Base-by-base conservation (phyloP, 1,139 yeast genomes). In the Trichomonascaceae sp. region DNA sequence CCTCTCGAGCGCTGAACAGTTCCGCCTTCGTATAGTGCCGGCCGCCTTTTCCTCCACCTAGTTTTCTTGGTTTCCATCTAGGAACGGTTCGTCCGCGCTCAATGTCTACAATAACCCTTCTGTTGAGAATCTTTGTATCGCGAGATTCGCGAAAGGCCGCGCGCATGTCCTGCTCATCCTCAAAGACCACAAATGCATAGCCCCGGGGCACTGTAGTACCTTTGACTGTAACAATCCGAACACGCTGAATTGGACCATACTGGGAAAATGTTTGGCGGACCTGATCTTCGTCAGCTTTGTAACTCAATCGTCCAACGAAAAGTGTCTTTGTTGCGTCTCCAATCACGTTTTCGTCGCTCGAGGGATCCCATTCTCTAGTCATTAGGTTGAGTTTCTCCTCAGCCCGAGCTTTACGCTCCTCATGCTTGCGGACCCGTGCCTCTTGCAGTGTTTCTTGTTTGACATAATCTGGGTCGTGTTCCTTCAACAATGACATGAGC, bases 251-350 rank as follows among this genome's bases (percentile, higher is more conserved):
- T 5, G 71, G 69, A 0, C 96, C 96, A 56, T 62, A 82, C 42
- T 63, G 64, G 26, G 69, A 57, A 47, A 85, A 80, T 34, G 63
- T 69, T 40, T 68, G 67, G 26, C 75, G 75, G 14, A 89, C 52
- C 32, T 82, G 92, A 14, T 74, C 55, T 47, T 85, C 95, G 0
- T 73, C 70, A n/a, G 71, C 59, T 4, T 59, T 57, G 50, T 79
- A 85, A 33, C 73, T 71, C 35, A 87, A 56, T 36, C 96, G 60
- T 0, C 79, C 76, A 2, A 89, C 67, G 49, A 89, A 85, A 2
- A 89, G 67, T 0, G 97, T 87, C 39, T 65, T 64, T 50, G 67
- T 75, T 0, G 96, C 93, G 47, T 85, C 93, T 6, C 79, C 77
- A 42, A 67, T 63, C 17, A 76, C 63, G 34, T 76, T 72, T 4